Evolutionary conservation across 768 basidiomycete species (phyloP).

Genomic region (Tubosaeta brunneosetosa): DNA sequence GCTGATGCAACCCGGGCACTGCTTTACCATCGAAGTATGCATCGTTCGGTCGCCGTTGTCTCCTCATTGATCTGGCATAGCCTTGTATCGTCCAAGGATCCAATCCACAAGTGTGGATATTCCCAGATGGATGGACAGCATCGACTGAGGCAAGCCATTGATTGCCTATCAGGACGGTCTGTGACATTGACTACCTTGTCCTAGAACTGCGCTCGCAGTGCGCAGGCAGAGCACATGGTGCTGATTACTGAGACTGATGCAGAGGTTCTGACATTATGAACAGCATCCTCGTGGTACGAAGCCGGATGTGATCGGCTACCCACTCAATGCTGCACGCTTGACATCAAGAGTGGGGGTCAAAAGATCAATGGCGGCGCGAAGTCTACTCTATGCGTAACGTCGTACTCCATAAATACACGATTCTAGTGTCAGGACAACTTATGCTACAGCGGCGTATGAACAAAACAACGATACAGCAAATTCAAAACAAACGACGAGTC

Average conservation of each 20-base stretch:
- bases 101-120: slow-evolving; percentile 66
- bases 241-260: slow-evolving; percentile 73
- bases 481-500: background rate
- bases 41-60: background rate
- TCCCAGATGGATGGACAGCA: slow-evolving; percentile 93
- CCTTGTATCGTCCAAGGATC: slow-evolving; percentile 75
- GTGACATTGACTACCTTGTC: background rate
- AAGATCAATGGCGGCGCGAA: background rate
- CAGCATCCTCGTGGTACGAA: background rate
- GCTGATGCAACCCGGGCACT: slow-evolving; percentile 77
- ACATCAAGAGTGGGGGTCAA: background rate
- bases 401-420: background rate
- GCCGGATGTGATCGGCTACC: background rate
- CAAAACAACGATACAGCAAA: background rate
- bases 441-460: slow-evolving; percentile 14
- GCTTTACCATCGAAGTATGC: slow-evolving; percentile 86
- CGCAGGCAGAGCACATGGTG: slow-evolving; percentile 87
- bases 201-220: slow-evolving; percentile 76
- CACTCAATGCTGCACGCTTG: background rate
- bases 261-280: slow-evolving; percentile 66
- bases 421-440: background rate
- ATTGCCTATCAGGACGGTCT: background rate
- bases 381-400: background rate
- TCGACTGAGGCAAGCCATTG: slow-evolving; percentile 63
- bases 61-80: slow-evolving; percentile 30